Evolutionary conservation across 2,329 filamentous ascomycete species (phyloP).

Genomic region (Venturia aucupariae): DNA sequence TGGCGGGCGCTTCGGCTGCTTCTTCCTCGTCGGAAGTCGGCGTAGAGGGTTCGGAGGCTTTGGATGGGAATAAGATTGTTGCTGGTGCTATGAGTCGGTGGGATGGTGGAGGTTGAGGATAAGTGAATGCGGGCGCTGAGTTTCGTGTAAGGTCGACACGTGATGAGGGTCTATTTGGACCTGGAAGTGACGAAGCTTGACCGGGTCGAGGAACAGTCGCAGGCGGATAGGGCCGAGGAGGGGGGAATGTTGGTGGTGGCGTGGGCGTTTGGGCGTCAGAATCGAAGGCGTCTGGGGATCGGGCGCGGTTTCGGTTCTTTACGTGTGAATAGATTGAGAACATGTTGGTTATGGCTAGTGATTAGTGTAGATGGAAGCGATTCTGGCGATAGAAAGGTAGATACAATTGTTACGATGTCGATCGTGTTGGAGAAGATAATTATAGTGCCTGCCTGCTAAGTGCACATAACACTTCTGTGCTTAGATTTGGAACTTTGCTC

Average conservation of each 20-base stretch:
- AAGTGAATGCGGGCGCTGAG: background rate
- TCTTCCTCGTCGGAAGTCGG: background rate
- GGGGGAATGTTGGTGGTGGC: background rate
- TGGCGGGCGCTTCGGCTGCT: background rate
- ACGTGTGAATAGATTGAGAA: conserved; percentile 6
- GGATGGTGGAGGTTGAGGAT: background rate
- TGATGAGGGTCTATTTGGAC: background rate
- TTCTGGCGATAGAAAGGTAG: background rate
- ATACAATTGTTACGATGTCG: background rate
- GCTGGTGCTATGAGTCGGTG: background rate
- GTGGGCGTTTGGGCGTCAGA: background rate
- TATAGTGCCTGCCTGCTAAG: background rate
- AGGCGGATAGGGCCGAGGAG: background rate
- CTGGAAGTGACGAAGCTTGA: conserved; percentile 1
- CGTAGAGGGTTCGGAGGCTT: background rate
- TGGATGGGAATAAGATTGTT: background rate
- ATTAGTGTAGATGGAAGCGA: background rate
- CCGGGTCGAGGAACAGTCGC: background rate
- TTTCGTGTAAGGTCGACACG: background rate
- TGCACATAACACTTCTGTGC: background rate
- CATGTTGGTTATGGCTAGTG: background rate
- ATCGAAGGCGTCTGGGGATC: background rate
- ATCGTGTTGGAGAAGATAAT: background rate
- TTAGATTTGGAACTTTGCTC: background rate
- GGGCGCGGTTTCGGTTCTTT: background rate